phyloP scores from a whole-genome alignment of 2,329 filamentous ascomycete genomes.

The Fusarium sp. region DNA sequence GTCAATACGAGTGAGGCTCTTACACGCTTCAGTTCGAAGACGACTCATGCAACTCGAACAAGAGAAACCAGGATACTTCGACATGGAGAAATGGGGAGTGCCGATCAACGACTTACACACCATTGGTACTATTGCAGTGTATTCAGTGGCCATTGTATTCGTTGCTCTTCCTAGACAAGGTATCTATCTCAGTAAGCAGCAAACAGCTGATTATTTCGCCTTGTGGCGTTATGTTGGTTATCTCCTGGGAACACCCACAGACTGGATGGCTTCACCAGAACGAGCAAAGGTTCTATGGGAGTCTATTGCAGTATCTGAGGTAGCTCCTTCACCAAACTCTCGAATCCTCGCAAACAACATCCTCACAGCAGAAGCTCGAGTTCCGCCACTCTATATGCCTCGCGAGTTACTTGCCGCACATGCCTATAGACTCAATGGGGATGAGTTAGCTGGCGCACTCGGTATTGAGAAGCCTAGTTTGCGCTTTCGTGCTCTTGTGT shows the following conservation, averaged over 20 bases:
- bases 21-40: constrained; percentile 73
- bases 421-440: constrained; percentile 77
- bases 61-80: constrained; percentile 69
- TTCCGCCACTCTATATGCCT: constrained; percentile 73
- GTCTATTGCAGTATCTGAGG: constrained; percentile 72
- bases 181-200: constrained; percentile 70
- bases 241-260: constrained; percentile 75
- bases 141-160: constrained; percentile 76
- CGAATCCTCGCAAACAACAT: constrained; percentile 79
- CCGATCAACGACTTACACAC: constrained; percentile 82
- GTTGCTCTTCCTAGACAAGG: constrained; percentile 78
- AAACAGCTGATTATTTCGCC: constrained; percentile 77
- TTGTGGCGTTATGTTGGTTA: constrained; percentile 81
- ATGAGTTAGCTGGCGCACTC: constrained; percentile 69
- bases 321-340: constrained; percentile 72
- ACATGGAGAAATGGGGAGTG: constrained; percentile 67
- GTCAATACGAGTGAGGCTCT: constrained; percentile 71
- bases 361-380: constrained; percentile 73
- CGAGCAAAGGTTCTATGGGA: constrained; percentile 74
- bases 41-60: constrained; percentile 69
- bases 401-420: constrained; percentile 75
- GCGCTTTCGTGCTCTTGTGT: constrained; percentile 70
- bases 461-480: constrained; percentile 66
- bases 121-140: constrained; percentile 77
- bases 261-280: constrained; percentile 66